Conservation (phyloP, 192 early-diverging fungal species). For the Obelidium mucronatum region DNA sequence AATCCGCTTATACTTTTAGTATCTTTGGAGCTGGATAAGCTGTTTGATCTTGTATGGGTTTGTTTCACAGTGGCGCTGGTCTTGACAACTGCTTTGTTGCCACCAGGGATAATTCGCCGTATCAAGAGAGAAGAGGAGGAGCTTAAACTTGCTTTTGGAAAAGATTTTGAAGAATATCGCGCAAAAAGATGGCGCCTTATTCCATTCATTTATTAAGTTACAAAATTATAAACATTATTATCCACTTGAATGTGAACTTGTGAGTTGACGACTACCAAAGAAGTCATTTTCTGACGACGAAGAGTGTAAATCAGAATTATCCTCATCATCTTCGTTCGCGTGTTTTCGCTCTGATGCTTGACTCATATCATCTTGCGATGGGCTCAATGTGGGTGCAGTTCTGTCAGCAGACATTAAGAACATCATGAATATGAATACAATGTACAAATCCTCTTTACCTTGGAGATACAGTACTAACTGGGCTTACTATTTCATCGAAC, state of each 20-base stretch:
- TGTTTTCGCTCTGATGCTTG: neutral
- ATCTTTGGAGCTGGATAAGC: neutral
- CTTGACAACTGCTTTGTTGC: neutral
- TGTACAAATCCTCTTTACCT: neutral
- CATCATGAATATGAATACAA: neutral
- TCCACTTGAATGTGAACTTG: neutral
- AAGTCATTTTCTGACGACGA: neutral
- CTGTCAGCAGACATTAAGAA: neutral
- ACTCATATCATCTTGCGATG: neutral
- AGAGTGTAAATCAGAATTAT: neutral
- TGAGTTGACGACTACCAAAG: neutral
- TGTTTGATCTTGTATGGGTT: slow-evolving; percentile 12
- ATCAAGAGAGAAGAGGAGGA: slow-evolving; percentile 12
- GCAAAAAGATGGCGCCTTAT: slow-evolving; percentile 9
- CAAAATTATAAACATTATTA: neutral
- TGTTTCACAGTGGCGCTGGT: neutral
- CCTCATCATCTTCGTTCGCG: neutral
- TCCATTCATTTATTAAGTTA: slow-evolving; percentile 9
- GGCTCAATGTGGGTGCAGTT: slow-evolving; percentile 12
- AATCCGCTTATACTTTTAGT: neutral
- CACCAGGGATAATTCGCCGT: neutral
- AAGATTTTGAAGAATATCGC: neutral
- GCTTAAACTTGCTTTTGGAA: slow-evolving; percentile 11
- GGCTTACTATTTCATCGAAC: slow-evolving; percentile 15
- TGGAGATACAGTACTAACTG: slow-evolving; percentile 27